Base-by-base conservation (phyloP, 2,329 filamentous ascomycete species). In the Paramyrothecium roridum region DNA sequence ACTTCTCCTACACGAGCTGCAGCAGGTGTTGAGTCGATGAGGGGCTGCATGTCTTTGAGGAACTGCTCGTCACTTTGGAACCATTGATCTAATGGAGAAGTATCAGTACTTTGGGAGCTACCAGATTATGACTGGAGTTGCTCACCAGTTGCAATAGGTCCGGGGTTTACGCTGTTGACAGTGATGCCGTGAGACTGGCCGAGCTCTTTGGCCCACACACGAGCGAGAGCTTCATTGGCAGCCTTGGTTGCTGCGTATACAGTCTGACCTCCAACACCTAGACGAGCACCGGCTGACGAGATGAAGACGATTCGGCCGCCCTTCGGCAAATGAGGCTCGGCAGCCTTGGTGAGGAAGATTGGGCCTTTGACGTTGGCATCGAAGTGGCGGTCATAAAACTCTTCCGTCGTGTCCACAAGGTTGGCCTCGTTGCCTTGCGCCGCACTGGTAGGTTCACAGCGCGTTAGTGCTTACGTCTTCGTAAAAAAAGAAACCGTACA, bases 321-420 rank as follows among this genome's bases (percentile, higher is more conserved):
- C 49, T 89, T 84, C 0, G 89, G 90, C 2, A 93, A 78, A 70
- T 86, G 86, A 0, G 84, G 85, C 20, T 84, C 69, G 0, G 81
- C 82, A 2, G 88, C 88, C 71, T 93, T 85, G 26, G 88, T 80
- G n/a, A 93, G 76, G 1, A 93, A 78, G 11, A 93, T 71, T 1
- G 90, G 90, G 0, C 88, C 90, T 7, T 89, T 81, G 16, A 93
- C 90, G 67, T 93, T 93, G 72, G 92, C 10, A 30, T 30, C 80
- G 55, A 81, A 81, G 75, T 89, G 59, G 54, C 86, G 83, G 62
- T 78, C 74, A 45, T 85, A 77, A 73, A 91, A 93, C 62, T 90
- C 80, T 13, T 80, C 78, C 4, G 77, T 62, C 2, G 80, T 83
- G 57, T 89, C 80, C 8, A 86, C 79, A 40, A 80, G 76, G 16